Evolutionary conservation across 106 monocot genomes (phyloP).

Genomic region (Dioscorea zingiberensis): DNA sequence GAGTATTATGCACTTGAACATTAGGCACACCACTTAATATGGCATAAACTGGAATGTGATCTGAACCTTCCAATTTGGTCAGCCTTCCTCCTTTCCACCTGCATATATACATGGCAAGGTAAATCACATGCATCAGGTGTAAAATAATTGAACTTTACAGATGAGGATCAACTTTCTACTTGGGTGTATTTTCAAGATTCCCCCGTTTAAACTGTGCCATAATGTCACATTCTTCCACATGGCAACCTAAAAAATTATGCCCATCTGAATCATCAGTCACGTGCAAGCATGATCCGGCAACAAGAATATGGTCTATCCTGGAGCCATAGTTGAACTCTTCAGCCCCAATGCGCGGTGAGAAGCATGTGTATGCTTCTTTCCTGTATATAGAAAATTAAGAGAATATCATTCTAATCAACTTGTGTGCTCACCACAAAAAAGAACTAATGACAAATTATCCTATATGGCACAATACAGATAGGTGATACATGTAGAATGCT

Average conservation of each 20-base stretch:
- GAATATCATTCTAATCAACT: not conserved
- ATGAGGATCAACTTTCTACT: slow-evolving; percentile 36
- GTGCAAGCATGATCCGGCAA: slow-evolving; percentile 84
- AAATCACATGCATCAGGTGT: not conserved
- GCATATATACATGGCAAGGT: slow-evolving; percentile 10
- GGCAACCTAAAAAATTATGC: slow-evolving; percentile 69
- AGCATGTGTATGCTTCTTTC: slow-evolving; percentile 81
- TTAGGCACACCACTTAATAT: slow-evolving; percentile 49
- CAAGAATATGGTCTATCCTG: slow-evolving; percentile 92
- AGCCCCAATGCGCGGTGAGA: slow-evolving; percentile 59
- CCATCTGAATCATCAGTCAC: slow-evolving; percentile 28
- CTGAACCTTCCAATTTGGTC: slow-evolving; percentile 89
- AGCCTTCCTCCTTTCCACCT: slow-evolving; percentile 95
- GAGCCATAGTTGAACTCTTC: slow-evolving; percentile 97
- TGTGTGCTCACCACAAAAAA: too few relatives aligned
- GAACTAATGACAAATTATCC: too few relatives aligned
- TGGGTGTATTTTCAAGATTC: slow-evolving; percentile 40
- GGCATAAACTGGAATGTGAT: slow-evolving; percentile 85
- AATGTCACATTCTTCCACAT: slow-evolving; percentile 86
- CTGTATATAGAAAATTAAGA: slow-evolving; percentile 26
- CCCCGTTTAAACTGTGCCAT: slow-evolving; percentile 73
- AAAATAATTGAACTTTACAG: not conserved
- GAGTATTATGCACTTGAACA: slow-evolving; percentile 64
- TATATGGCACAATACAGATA: too few relatives aligned
- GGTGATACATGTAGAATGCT: too few relatives aligned